phyloP scores from a whole-genome alignment of 176 grass and related monocot species.

The Carex scoparia region DNA sequence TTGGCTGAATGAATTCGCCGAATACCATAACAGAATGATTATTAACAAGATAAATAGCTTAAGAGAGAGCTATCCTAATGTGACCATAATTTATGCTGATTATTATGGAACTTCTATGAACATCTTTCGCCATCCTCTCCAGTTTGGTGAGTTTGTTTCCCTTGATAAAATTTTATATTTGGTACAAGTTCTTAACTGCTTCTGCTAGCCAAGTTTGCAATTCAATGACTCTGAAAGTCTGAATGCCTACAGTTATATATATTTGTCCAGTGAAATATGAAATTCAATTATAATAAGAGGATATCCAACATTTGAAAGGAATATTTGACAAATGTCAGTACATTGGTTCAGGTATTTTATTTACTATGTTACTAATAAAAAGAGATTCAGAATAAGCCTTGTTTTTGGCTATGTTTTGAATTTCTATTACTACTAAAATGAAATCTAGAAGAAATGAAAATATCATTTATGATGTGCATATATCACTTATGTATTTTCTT shows the following conservation, averaged over 20 bases:
- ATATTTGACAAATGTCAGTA: background rate
- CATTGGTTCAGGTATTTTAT: background rate
- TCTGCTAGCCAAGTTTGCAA: background rate
- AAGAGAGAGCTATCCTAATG: constrained; percentile 49
- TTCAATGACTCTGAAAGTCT: background rate
- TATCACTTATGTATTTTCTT: background rate
- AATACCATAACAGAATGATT: constrained; percentile 61
- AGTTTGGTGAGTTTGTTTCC: constrained; percentile 57
- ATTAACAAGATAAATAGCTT: constrained; percentile 49
- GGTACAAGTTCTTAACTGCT: background rate
- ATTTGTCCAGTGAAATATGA: background rate
- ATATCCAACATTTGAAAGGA: background rate
- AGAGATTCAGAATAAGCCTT: background rate
- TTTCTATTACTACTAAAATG: background rate
- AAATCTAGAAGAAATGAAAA: background rate
- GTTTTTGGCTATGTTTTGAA: background rate
- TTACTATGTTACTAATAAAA: background rate
- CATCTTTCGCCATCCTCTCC: constrained; percentile 56
- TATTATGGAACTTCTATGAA: constrained; percentile 72
- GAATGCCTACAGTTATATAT: background rate
- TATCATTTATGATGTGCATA: background rate
- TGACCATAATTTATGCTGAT: constrained; percentile 75
- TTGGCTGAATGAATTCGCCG: constrained; percentile 70
- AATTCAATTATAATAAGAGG: background rate
- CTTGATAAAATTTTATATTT: background rate